A percentile compares a stretch with the other conserved stretches of the same genome.
These are phyloP conservation scores for Trichoderma hamatum DNA, from an alignment of 2,329 filamentous ascomycete species.

Conservation along the genomic window DNA sequence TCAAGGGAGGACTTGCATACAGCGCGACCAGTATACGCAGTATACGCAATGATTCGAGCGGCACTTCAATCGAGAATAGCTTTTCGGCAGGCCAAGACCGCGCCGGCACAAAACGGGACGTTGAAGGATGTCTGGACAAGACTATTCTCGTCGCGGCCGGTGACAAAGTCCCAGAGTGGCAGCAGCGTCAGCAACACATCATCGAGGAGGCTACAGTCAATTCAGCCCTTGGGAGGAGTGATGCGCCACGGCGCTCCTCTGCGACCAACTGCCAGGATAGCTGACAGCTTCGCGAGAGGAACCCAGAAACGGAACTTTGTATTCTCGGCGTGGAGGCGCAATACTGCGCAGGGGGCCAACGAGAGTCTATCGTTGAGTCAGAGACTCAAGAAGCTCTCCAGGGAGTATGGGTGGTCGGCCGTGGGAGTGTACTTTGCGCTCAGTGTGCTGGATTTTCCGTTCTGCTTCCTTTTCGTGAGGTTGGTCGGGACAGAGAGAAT, in stretches of 20 bases:
- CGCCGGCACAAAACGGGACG: constrained; percentile 30
- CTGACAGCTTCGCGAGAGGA: constrained; percentile 32
- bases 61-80: constrained; percentile 6
- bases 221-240: neutral
- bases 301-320: constrained; percentile 40
- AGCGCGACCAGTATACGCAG: neutral
- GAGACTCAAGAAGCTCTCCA: constrained; percentile 78
- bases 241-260: constrained; percentile 17
- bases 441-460: constrained; percentile 87
- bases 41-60: constrained; percentile 19
- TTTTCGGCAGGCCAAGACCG: constrained; percentile 28
- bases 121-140: constrained; percentile 38
- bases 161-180: constrained; percentile 16
- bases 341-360: constrained; percentile 32
- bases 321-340: constrained; percentile 41
- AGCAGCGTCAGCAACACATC: constrained; percentile 2
- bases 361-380: constrained; percentile 61
- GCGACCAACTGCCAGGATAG: constrained; percentile 26
- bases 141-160: constrained; percentile 36
- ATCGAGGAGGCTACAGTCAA: constrained; percentile 14
- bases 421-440: constrained; percentile 87
- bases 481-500: constrained; percentile 84
- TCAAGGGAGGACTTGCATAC: neutral
- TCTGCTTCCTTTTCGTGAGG: constrained; percentile 89
- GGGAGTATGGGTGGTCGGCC: constrained; percentile 93